Base-by-base conservation (phyloP, 106 monocot genomes). In the Amphibolis antarctica region DNA sequence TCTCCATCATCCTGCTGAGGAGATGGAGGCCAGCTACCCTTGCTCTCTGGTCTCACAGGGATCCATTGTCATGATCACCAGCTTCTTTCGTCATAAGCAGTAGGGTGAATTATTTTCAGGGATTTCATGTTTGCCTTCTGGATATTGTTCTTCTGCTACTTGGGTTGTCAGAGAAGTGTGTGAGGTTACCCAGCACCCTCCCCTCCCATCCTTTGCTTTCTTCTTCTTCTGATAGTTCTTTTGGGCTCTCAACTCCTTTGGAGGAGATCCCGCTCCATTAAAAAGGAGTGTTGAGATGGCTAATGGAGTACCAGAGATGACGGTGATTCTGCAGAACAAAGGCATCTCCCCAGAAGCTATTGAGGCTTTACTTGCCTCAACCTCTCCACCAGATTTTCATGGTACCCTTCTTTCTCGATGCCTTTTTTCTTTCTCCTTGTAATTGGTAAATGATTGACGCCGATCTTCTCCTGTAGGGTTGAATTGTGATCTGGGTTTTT, bases 61-160 rank as follows among this genome's bases (percentile, higher is more conserved):
- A 46, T 72, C 80, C 44, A 66, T 80, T 24, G 51, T 72, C 62
- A 76, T 77, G 87, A 73, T 64, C 77, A 87, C 87, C 48, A 87
- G 87, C 78, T 82, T 82, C 71, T 86, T 82, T 65, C 77, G 80
- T 51, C 86, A 86, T 62, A 82, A 83, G 75, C 61, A 69, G 26
- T 76, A 63, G 66, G 53, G 10, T 44, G 66, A 36, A 18, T 4
- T 69, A 24, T 17, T 36, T 27, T 0, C 1, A 43, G n/a, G 19
- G 44, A 42, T 26, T 1, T 36, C 36, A 36, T 36, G 36, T 36
- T 55, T 71, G 42, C 21, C 21, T 22, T 21, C 42, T 63, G 5
- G 25, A 17, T 48, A 23, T 26, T n/a, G 47, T 48, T 28, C 28
- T 56, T 36, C 55, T 55, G 52, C 36, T 36, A 36, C 36, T 36